Evolutionary conservation across 2,329 filamentous ascomycete species (phyloP).

Genomic region (Seiridium unicorne): DNA sequence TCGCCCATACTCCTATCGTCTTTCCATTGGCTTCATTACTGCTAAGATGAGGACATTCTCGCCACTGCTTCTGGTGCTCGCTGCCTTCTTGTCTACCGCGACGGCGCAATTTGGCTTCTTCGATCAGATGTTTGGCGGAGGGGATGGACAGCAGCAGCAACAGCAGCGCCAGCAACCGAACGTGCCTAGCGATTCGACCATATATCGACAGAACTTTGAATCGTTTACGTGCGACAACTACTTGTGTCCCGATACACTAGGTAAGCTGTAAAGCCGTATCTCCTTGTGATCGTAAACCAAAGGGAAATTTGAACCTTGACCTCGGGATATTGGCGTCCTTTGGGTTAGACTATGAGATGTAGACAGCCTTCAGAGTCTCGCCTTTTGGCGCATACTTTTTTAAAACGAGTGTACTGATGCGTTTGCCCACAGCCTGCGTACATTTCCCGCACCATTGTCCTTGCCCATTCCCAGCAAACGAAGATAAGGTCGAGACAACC

Average conservation of each 20-base stretch:
- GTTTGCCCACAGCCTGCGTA: constrained; percentile 65
- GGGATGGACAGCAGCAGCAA: constrained; percentile 42
- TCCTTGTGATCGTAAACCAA: no score
- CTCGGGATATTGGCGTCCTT: no score
- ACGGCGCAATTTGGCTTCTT: constrained; percentile 94
- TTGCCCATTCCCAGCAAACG: constrained; percentile 73
- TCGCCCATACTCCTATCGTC: no score
- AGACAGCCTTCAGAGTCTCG: no score
- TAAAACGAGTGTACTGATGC: no score
- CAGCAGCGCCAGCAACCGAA: constrained; percentile 60
- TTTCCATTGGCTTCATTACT: no score
- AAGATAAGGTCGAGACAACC: constrained; percentile 74
- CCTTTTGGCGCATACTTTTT: no score
- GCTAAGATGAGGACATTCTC: background rate
- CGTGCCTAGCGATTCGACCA: constrained; percentile 76
- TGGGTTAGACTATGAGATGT: no score
- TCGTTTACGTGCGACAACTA: constrained; percentile 88
- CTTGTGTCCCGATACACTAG: constrained; percentile 86
- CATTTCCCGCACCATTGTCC: constrained; percentile 97
- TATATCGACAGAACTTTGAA: constrained; percentile 55
- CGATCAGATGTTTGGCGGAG: constrained; percentile 86
- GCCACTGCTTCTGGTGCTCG: constrained; percentile 44
- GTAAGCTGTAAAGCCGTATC: constrained; percentile 20
- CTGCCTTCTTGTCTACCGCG: constrained; percentile 57
- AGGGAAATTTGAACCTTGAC: no score